Percentiles rank a stretch among this genome's conserved stretches.
These are phyloP conservation scores for Vanderwaltozyma tropicalis DNA, from an alignment of 805 yeast species.

Conservation along the genomic window DNA sequence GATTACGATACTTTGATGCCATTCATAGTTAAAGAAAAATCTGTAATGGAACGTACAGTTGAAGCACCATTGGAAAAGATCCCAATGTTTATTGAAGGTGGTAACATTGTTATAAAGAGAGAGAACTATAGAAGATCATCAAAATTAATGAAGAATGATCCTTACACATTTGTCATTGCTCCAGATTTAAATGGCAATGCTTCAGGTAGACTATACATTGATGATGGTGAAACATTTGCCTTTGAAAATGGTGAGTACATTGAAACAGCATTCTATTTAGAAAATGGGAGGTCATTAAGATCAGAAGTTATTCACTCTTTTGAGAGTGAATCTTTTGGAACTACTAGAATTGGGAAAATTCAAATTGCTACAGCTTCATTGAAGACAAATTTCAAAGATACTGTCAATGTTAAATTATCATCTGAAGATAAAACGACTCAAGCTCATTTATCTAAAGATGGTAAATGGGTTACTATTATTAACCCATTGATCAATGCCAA, in stretches of 20 bases:
- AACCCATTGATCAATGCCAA: constrained; percentile 42
- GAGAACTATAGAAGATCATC: constrained; percentile 75
- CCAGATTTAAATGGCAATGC: constrained; percentile 42
- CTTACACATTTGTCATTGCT: constrained; percentile 65
- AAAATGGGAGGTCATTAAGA: constrained; percentile 25
- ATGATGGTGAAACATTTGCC: constrained; percentile 72
- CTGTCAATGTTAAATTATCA: too few species aligned
- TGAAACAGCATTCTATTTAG: constrained; percentile 32
- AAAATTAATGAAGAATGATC: constrained; percentile 64
- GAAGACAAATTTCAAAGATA: too few species aligned
- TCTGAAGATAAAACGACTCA: constrained; percentile 10
- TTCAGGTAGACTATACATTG: constrained; percentile 55
- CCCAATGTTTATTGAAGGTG: constrained; percentile 73
- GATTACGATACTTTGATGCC: constrained; percentile 35
- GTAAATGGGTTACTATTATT: constrained; percentile 29
- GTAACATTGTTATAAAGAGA: constrained; percentile 56
- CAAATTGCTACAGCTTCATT: too few species aligned
- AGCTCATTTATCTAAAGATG: constrained; percentile 10
- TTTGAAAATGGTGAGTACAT: constrained; percentile 43
- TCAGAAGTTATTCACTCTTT: constrained; percentile 22
- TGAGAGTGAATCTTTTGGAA: too few species aligned
- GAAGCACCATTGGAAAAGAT: constrained; percentile 46
- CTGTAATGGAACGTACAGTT: constrained; percentile 19
- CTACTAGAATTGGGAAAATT: too few species aligned
- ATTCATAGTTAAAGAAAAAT: constrained; percentile 24